Base-by-base conservation (phyloP, 2,329 filamentous ascomycete genomes). In the Alternaria viburni region DNA sequence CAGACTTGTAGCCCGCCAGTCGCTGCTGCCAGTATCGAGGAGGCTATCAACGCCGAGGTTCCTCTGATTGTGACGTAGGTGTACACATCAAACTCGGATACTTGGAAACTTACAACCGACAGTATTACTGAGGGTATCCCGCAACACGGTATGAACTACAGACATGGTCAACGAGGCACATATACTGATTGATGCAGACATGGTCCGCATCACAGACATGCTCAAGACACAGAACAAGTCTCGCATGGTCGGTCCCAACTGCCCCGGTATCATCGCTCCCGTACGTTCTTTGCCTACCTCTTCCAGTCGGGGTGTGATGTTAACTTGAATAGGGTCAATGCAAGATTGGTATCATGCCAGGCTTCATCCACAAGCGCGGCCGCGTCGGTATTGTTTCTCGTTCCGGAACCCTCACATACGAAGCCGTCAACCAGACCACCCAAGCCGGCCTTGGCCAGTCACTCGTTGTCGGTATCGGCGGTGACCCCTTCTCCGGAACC, bases 281-380 rank as follows among this genome's bases (percentile, higher is more conserved):
- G 87, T 89, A 85, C 45, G 76, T 50, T 51, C 15, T 76, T 25
- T 12, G 62, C 54, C 59, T 50, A 47, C 17, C 28, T 43, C 32
- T 43, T 19, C 11, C 49, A 15, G n/a, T 32, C 30, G n/a, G 47
- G 56, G 12, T 32, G 19, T 17, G 50, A 13, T 13, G 19, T 71
- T 77, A 65, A 76, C 12, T 30, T 36, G n/a, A 57, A 4, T 21
- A 89, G 84, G 96, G 95, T 76, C 95, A 97, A 89, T 99, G 96
- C 90, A 99, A 99, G 87, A 98, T 99, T 80, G 96, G 96, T 81
- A 99, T 99, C 86, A 98, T 99, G 96, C 93, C 96, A 70, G 96
- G 96, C 77, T 97, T 98, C 88, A 98, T 99, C 86, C 96, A 99
- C 90, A 98, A 98, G 89, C 93, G 94, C 83, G 96, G 96, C 77